These are phyloP conservation scores for Apostasia ramifera DNA, from an alignment of 106 monocot species.

Conservation along the genomic window DNA sequence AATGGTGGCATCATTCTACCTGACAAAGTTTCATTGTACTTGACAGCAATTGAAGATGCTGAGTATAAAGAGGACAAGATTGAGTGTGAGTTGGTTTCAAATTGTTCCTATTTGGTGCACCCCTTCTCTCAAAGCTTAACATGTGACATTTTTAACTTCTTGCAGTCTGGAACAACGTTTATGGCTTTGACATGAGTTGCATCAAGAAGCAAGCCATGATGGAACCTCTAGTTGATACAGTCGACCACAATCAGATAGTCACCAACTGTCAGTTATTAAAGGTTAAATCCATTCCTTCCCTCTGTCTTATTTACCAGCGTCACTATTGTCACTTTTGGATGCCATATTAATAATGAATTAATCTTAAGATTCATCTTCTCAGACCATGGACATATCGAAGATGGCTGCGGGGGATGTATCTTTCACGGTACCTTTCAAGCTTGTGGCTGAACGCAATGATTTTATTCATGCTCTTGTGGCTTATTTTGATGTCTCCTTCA, in stretches of 20 bases:
- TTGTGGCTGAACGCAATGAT: slow-evolving; percentile 75
- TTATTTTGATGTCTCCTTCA: slow-evolving; percentile 90
- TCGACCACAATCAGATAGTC: slow-evolving; percentile 85
- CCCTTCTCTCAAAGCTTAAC: neutral
- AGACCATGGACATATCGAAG: slow-evolving; percentile 83
- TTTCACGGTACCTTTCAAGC: slow-evolving; percentile 81
- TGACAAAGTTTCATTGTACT: slow-evolving; percentile 76
- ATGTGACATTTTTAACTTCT: slow-evolving; percentile 2
- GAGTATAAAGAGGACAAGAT: slow-evolving; percentile 97
- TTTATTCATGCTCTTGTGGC: slow-evolving; percentile 91
- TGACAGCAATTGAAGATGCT: slow-evolving; percentile 94
- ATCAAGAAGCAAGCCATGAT: slow-evolving; percentile 86
- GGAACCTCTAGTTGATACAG: slow-evolving; percentile 91
- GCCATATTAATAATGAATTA: neutral
- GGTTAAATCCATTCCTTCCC: slow-evolving; percentile 22
- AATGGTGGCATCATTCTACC: slow-evolving; percentile 75
- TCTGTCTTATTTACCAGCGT: neutral
- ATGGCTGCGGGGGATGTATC: slow-evolving; percentile 72
- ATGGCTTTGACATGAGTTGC: slow-evolving; percentile 97
- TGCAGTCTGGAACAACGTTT: slow-evolving; percentile 91
- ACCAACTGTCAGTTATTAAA: slow-evolving; percentile 76
- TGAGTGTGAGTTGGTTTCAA: slow-evolving; percentile 42
- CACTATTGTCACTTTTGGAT: neutral
- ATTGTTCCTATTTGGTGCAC: neutral
- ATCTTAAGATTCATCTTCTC: neutral